Percentiles rank a stretch among this genome's conserved stretches.
phyloP scores from a whole-genome alignment of 495 filamentous ascomycete genomes.

The Penicillium robsamsonii region DNA sequence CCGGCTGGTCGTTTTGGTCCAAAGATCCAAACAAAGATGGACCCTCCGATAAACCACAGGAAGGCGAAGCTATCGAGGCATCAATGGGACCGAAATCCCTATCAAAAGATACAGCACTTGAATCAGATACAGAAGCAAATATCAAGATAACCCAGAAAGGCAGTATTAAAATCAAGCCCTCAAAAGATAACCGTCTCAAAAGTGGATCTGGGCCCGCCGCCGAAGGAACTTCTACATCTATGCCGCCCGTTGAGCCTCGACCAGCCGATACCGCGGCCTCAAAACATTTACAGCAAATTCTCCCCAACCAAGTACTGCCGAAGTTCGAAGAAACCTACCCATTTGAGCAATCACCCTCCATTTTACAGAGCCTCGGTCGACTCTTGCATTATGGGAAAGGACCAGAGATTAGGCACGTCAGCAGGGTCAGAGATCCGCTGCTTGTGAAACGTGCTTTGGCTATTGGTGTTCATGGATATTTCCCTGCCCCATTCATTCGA shows the following conservation, averaged over 20 bases:
- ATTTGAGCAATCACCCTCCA: conserved; percentile 63
- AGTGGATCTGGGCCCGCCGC: conserved; percentile 35
- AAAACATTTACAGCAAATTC: conserved; percentile 43
- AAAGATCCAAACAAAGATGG: conserved; percentile 55
- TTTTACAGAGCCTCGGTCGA: conserved; percentile 67
- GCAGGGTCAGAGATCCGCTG: conserved; percentile 63
- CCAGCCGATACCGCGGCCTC: conserved; percentile 40
- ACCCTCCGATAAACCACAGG: conserved; percentile 30
- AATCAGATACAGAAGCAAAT: conserved; percentile 27
- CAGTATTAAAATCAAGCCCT: conserved; percentile 41
- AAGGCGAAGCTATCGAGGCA: conserved; percentile 61
- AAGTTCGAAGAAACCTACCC: conserved; percentile 66
- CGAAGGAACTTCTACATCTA: conserved; percentile 38
- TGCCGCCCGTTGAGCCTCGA: conserved; percentile 15
- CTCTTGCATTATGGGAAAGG: conserved; percentile 62
- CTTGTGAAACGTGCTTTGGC: conserved; percentile 80
- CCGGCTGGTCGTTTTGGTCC: conserved; percentile 87
- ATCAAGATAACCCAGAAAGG: conserved; percentile 48
- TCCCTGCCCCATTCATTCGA: conserved; percentile 80
- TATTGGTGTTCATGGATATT: conserved; percentile 93
- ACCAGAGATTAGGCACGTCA: conserved; percentile 64
- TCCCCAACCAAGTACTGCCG: conserved; percentile 67
- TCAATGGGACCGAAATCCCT: conserved; percentile 55
- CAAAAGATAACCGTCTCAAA: conserved; percentile 37
- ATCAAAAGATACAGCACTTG: conserved; percentile 14